phyloP scores from a whole-genome alignment of 495 filamentous ascomycete genomes.

The Jackrogersella minutella region DNA sequence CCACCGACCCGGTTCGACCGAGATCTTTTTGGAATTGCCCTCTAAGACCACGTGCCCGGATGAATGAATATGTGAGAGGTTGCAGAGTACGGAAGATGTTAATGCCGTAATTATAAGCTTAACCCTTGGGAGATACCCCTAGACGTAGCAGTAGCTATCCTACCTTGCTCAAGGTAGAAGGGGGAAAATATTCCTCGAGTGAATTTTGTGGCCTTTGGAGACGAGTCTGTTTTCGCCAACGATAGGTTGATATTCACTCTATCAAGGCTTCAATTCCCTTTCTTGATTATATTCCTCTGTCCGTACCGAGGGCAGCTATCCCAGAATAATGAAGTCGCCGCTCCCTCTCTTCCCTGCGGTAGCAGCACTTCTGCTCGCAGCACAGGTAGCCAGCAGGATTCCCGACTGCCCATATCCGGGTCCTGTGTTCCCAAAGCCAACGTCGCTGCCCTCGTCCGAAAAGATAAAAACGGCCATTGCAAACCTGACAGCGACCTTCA shows the following conservation, averaged over 20 bases:
- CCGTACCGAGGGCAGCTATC: neutral
- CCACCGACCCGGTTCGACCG: conserved; percentile 28
- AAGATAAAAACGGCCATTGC: conserved; percentile 47
- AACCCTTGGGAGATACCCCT: neutral
- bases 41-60: conserved; percentile 20
- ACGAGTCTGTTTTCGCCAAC: neutral
- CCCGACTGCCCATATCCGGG: conserved; percentile 60
- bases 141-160: conserved; percentile 17
- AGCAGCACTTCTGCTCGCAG: conserved; percentile 7
- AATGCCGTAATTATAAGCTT: conserved; percentile 20
- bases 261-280: neutral
- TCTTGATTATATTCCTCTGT: neutral
- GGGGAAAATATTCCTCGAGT: neutral
- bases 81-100: conserved; percentile 5
- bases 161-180: neutral
- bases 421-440: conserved; percentile 56
- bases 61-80: conserved; percentile 14
- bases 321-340: conserved; percentile 3
- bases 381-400: conserved; percentile 24
- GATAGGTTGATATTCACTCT: neutral
- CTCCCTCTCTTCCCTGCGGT: neutral
- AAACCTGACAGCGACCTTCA: conserved; percentile 50
- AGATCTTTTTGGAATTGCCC: conserved; percentile 6
- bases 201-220: neutral
- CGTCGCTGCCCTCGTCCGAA: conserved; percentile 44